Conservation (phyloP, 192 early-diverging fungal species). For the Backusella parvicylindrica region DNA sequence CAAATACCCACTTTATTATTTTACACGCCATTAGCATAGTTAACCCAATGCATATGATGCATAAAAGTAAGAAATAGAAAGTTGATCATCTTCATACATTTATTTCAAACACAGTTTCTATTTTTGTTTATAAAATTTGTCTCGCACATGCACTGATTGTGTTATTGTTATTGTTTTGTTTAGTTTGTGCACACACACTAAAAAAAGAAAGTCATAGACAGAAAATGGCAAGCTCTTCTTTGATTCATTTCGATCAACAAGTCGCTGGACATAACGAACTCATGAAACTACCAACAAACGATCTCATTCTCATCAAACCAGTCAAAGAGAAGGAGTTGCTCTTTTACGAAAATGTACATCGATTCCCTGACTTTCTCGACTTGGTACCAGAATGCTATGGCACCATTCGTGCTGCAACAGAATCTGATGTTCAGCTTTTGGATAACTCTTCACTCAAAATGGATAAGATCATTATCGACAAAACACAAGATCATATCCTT, state of each 20-base stretch:
- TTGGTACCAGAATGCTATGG: constrained; percentile 76
- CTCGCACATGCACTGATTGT: too few species aligned
- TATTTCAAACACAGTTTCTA: too few species aligned
- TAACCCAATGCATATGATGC: too few species aligned
- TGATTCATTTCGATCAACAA: constrained; percentile 62
- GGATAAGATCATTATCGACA: not conserved
- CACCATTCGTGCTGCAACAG: constrained; percentile 31
- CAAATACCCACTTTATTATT: too few species aligned
- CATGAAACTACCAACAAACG: constrained; percentile 55
- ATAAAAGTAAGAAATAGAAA: too few species aligned
- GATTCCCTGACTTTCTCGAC: constrained; percentile 44
- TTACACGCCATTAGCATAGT: too few species aligned
- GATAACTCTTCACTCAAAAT: not conserved
- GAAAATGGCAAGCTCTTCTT: not conserved
- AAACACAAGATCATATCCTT: constrained; percentile 38
- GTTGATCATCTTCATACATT: too few species aligned
- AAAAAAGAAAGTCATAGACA: not conserved
- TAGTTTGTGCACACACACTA: not conserved
- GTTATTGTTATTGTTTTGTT: not conserved
- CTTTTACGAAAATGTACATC: constrained; percentile 68
- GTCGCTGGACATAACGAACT: constrained; percentile 79
- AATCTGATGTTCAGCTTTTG: constrained; percentile 14
- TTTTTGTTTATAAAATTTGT: too few species aligned
- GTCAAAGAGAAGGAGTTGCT: constrained; percentile 55
- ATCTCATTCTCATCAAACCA: constrained; percentile 69